Base-by-base conservation (phyloP, 2,329 filamentous ascomycete genomes). In the Esteya vermicola region DNA sequence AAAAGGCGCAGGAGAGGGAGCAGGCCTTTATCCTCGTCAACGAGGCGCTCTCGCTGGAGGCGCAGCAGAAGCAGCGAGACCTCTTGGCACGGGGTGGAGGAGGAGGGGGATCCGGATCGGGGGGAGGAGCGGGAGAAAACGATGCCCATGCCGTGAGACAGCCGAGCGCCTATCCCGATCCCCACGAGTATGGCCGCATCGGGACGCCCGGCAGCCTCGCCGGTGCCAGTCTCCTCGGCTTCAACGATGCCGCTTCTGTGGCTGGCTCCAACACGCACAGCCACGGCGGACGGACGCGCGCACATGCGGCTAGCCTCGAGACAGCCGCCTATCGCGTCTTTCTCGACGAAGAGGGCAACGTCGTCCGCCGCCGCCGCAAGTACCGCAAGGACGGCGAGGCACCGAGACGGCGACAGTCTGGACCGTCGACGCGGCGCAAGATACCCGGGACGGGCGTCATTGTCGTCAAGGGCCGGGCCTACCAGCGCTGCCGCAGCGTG, bases 1-100 rank as follows among this genome's bases (percentile, higher is more conserved):
- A 93, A 54, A 75, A 70, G 46, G 71, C 72, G 33, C 78, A 78
- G 46, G 75, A 80, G 59, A 76, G 72, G 19, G 81, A 86, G 51
- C 76, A 85, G 51, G 86, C 86, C 1, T 73, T 86, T 43, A 77
- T 81, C 43, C 72, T 86, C 38, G 75, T 84, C 36, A 81, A 80
- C 26, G 81, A 93, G 54, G 78, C 84, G 9, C 71, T 89, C 49
- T 67, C 74, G 25, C 62, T 86, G 19, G 71, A 72, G 45, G 68
- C 70, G 42, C 60, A 62, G 18, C 36, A 28, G 26, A 14, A 33
- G 6, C 10, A 19, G 28, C 19, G 26, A 22, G 8, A 25, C 36
- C 61, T 50, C 62, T 18, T 54, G 57, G 20, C 18, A 47, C 42
- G 26, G 45, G 36, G 27, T 45, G 45, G 39, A 46, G 43, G 38